These are phyloP conservation scores for Fusarium paranaense DNA, from an alignment of 2,329 filamentous ascomycete genomes.

Conservation along the genomic window DNA sequence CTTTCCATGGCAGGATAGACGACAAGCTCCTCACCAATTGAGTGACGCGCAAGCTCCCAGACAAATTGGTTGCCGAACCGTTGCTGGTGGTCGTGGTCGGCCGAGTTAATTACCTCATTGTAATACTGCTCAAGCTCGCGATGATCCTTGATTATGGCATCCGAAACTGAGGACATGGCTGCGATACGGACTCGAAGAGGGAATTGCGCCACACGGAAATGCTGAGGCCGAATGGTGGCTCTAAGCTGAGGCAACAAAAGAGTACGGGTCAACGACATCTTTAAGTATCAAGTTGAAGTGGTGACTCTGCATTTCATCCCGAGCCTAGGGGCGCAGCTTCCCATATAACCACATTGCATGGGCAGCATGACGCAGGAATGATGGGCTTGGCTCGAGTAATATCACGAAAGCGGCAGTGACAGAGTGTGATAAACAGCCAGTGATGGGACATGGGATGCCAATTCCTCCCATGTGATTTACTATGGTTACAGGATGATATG, in stretches of 20 bases:
- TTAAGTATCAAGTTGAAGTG: background rate
- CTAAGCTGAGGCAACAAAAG: background rate
- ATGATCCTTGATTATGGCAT: conserved; percentile 46
- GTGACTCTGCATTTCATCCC: background rate
- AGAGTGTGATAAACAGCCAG: background rate
- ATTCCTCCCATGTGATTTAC: background rate
- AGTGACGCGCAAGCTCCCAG: conserved; percentile 62
- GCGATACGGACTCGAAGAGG: background rate
- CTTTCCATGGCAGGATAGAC: conserved; percentile 67
- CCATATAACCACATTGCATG: background rate
- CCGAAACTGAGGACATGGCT: conserved; percentile 27
- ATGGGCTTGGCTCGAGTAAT: background rate
- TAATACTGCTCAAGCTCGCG: conserved; percentile 52
- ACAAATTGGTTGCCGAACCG: conserved; percentile 60
- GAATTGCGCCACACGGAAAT: background rate
- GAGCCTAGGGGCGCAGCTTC: background rate
- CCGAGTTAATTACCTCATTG: conserved; percentile 53
- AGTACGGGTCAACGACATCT: conserved; percentile 7
- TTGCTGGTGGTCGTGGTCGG: conserved; percentile 52
- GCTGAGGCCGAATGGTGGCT: background rate
- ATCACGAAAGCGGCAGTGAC: background rate
- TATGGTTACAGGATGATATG: background rate
- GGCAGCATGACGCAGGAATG: background rate
- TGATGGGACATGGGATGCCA: background rate
- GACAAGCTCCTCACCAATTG: conserved; percentile 61